Evolutionary conservation across 257 asterid genomes (phyloP).

Genomic region (Solanum paucissectum): DNA sequence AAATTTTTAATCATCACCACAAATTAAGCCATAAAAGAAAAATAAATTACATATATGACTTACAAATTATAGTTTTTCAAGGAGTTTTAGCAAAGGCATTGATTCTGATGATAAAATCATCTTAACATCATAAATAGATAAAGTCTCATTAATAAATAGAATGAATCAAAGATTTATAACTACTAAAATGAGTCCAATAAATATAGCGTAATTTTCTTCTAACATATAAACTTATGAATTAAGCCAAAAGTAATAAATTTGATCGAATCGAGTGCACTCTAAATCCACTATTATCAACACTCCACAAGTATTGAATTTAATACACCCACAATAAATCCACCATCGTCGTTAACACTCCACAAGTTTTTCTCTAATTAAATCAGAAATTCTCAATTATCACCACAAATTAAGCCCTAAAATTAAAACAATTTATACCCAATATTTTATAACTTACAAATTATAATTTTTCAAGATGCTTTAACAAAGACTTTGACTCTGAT

Average conservation of each 20-base stretch:
- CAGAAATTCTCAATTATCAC: not conserved
- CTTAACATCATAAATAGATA: not conserved
- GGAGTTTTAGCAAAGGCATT: too few relatives aligned
- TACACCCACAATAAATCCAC: not conserved
- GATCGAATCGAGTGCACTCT: not conserved
- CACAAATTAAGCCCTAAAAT: not conserved
- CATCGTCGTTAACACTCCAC: not conserved
- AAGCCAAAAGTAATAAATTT: not conserved
- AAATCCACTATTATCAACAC: not conserved
- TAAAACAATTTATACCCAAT: not conserved
- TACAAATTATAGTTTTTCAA: too few relatives aligned
- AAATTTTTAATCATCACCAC: too few relatives aligned
- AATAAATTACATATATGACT: too few relatives aligned
- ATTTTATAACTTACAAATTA: not conserved
- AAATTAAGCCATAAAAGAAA: too few relatives aligned
- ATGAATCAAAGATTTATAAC: not conserved
- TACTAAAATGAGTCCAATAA: not conserved
- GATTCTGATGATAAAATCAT: not conserved
- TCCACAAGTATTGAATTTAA: not conserved
- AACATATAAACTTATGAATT: not conserved
- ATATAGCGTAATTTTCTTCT: not conserved
- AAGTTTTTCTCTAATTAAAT: not conserved
- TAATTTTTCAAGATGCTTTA: not conserved
- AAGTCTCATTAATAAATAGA: not conserved
- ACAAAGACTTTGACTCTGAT: constrained; percentile 14